Base-by-base conservation (phyloP, 1,139 yeast species). In the Blastobotrys raffinosifermentans region DNA sequence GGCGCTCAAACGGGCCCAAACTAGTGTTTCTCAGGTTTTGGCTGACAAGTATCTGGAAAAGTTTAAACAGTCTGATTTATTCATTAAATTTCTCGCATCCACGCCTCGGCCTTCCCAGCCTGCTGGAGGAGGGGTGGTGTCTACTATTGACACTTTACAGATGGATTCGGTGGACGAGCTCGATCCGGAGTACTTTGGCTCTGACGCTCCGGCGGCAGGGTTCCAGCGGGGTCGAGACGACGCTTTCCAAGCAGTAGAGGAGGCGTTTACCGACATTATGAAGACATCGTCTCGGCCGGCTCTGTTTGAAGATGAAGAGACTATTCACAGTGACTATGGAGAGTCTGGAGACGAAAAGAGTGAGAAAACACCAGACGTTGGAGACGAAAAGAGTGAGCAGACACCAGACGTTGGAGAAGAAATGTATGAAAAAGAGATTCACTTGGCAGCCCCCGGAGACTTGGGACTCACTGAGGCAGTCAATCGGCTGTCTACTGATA, bases 391-490 rank as follows among this genome's bases (percentile, higher is more conserved):
- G 18, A 10, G 9, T 8, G 23, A 32, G 8, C n/a, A 11, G 19
- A 11, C 8, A 4, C 14, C 21, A 16, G 41, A 14, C 29, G 39
- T 31, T 17, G 35, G 33, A 5, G 46, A 43, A 5, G n/a, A 5
- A 2, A 26, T 18, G 10, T 41, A 34, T 6, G 26, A 23, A 9
- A 33, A 21, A 11, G 26, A 34, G 10, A 42, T 38, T 21, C 62
- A 53, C 39, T 53, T 76, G 29, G 85, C 86, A 0, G 82, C 80
- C 0, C 86, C 87, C 0, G 85, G 85, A 1, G 78, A 78, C 38
- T 63, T 80, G 39, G 75, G 81, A 37, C 61, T 83, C 14, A 70
- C 80, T 0, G 85, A 80, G 48, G 84, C 81, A 38, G 82, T 86
- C 26, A 64, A 67, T 2, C 69, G 65, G 14, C 57, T 84, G 11